phyloP scores from a whole-genome alignment of 1,139 yeast genomes.

The Suhomyces bokatorum region DNA sequence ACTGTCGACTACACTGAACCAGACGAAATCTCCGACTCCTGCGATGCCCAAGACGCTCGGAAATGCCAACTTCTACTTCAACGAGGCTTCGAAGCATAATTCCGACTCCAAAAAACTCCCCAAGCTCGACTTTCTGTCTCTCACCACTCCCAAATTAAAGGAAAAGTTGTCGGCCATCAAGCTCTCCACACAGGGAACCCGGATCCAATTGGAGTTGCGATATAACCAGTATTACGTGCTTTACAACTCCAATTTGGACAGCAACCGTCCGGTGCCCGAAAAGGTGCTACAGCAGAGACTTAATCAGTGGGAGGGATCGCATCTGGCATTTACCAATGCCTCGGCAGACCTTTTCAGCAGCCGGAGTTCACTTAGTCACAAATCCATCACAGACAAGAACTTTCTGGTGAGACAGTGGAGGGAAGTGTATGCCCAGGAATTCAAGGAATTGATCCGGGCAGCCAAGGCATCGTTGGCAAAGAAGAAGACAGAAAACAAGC shows the following conservation, averaged over 20 bases:
- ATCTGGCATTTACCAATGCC: slow-evolving; percentile 32
- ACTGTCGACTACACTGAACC: background rate
- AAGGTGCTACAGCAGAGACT: slow-evolving; percentile 55
- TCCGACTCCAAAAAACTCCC: slow-evolving; percentile 42
- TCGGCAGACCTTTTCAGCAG: slow-evolving; percentile 26
- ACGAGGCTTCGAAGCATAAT: slow-evolving; percentile 30
- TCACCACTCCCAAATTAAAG: slow-evolving; percentile 62
- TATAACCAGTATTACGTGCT: slow-evolving; percentile 77
- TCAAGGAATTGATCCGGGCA: slow-evolving; percentile 46
- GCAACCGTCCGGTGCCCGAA: slow-evolving; percentile 64
- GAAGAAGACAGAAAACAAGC: background rate
- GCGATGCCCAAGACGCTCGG: slow-evolving; percentile 14
- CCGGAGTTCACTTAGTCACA: slow-evolving; percentile 26
- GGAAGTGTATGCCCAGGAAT: slow-evolving; percentile 50
- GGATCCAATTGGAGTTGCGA: slow-evolving; percentile 64
- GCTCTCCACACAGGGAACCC: slow-evolving; percentile 62
- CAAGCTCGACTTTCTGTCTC: slow-evolving; percentile 60
- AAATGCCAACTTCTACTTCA: slow-evolving; percentile 35
- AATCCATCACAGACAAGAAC: slow-evolving; percentile 38
- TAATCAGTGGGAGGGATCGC: slow-evolving; percentile 67
- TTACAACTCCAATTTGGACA: slow-evolving; percentile 82
- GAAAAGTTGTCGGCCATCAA: slow-evolving; percentile 56
- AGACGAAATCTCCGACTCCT: slow-evolving; percentile 2
- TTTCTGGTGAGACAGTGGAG: slow-evolving; percentile 54
- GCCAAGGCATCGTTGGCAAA: slow-evolving; percentile 44